These are phyloP conservation scores for Manihot esculenta DNA, from an alignment of 441 rosid genomes.

Conservation along the genomic window DNA sequence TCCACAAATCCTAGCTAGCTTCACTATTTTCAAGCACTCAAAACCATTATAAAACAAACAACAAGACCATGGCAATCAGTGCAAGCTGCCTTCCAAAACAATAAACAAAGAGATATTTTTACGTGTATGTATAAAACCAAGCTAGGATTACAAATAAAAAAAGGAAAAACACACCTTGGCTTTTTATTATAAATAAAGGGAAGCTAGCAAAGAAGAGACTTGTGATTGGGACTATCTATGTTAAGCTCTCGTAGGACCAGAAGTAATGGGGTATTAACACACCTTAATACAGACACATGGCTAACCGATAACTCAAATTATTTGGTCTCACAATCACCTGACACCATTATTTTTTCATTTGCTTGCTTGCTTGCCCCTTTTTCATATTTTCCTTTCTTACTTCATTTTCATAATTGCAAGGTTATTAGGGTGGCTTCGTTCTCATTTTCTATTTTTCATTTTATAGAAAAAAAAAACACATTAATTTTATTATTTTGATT, in stretches of 20 bases:
- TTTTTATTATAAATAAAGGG: slow-evolving; percentile 3
- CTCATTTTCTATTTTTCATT: no score
- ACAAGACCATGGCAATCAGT: slow-evolving; percentile 30
- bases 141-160: no score
- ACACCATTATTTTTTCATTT: slow-evolving; percentile 42
- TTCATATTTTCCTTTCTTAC: no score
- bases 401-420: no score
- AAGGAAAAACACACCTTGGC: background rate
- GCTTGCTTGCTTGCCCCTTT: slow-evolving; percentile 30
- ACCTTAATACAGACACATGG: slow-evolving; percentile 36
- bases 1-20: background rate
- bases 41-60: slow-evolving; percentile 19
- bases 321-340: slow-evolving; percentile 44
- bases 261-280: slow-evolving; percentile 29
- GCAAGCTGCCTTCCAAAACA: slow-evolving; percentile 22
- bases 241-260: slow-evolving; percentile 25
- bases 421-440: no score
- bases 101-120: background rate
- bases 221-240: slow-evolving; percentile 38
- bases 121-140: no score
- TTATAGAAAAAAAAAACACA: no score
- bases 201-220: slow-evolving; percentile 33
- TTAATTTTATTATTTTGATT: no score
- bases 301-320: slow-evolving; percentile 26
- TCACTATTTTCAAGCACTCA: slow-evolving; percentile 1